phyloP scores from a whole-genome alignment of 768 basidiomycete species.

The Lentinula lateritia region DNA sequence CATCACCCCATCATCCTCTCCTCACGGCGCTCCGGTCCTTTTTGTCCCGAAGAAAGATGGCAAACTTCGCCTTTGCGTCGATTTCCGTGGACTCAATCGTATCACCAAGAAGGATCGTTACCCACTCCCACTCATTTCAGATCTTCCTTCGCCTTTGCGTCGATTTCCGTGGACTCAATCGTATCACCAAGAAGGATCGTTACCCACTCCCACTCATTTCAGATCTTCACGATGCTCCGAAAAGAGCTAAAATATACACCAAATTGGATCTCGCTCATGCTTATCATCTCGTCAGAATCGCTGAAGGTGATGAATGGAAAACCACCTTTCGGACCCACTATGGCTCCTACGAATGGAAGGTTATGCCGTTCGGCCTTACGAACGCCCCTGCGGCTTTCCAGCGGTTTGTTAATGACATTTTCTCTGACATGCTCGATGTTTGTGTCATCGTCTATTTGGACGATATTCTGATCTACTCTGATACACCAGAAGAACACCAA shows the following conservation, averaged over 20 bases:
- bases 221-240: neutral
- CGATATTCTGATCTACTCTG: conserved; percentile 34
- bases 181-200: conserved; percentile 27
- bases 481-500: conserved; percentile 16
- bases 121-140: conserved; percentile 19
- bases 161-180: conserved; percentile 21
- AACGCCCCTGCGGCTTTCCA: conserved; percentile 32
- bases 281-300: conserved; percentile 32
- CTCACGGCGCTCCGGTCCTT: conserved; percentile 25
- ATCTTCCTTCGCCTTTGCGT: conserved; percentile 18
- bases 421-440: conserved; percentile 22
- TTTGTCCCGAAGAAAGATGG: conserved; percentile 17
- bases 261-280: conserved; percentile 30
- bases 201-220: conserved; percentile 25
- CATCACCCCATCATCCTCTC: conserved; percentile 26
- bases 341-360: conserved; percentile 31
- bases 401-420: conserved; percentile 37
- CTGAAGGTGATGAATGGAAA: conserved; percentile 36
- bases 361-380: conserved; percentile 32
- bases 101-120: conserved; percentile 32
- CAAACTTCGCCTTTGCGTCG: conserved; percentile 16
- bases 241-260: conserved; percentile 19
- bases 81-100: conserved; percentile 21
- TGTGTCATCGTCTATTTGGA: conserved; percentile 35
- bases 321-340: conserved; percentile 29